Percentiles rank a stretch among this genome's conserved stretches.
These are phyloP conservation scores for Gomphus bonarii DNA, from an alignment of 1,284 basidiomycete species.

Conservation along the genomic window DNA sequence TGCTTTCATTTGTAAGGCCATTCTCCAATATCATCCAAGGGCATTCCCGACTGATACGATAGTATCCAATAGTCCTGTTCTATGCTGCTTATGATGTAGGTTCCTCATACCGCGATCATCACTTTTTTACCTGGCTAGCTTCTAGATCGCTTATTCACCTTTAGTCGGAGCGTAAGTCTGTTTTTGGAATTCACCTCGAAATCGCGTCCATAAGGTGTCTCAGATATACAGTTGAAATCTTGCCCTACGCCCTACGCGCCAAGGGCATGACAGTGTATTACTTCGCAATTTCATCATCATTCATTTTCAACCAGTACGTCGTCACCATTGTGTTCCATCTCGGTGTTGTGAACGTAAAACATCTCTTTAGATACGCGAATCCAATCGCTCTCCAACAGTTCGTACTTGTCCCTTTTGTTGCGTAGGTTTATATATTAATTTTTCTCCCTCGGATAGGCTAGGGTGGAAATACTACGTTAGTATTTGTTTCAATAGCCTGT, in stretches of 20 bases:
- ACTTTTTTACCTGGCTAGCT: background rate
- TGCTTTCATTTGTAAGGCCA: slow-evolving; percentile 33
- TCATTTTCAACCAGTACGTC: slow-evolving; percentile 32
- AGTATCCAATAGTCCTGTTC: slow-evolving; percentile 3
- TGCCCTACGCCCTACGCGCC: slow-evolving; percentile 27
- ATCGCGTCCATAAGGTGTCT: slow-evolving; percentile 11
- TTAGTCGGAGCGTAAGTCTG: slow-evolving; percentile 8
- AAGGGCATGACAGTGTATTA: slow-evolving; percentile 20
- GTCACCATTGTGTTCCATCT: background rate
- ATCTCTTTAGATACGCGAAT: slow-evolving; percentile 3
- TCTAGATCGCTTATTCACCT: slow-evolving; percentile 11
- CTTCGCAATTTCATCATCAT: slow-evolving; percentile 19
- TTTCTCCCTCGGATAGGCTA: slow-evolving; percentile 14
- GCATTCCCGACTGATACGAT: background rate
- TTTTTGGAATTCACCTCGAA: background rate
- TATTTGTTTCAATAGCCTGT: background rate
- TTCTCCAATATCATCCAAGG: background rate
- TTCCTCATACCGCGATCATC: background rate
- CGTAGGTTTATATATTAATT: background rate
- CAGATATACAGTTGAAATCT: slow-evolving; percentile 27
- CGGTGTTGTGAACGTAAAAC: background rate
- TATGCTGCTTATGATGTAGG: slow-evolving; percentile 6
- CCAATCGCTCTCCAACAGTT: slow-evolving; percentile 10
- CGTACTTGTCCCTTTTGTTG: background rate
- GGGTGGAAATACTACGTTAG: slow-evolving; percentile 31